Conservation (phyloP, 169 alveolate genomes). For the Plasmodium yoelii region DNA sequence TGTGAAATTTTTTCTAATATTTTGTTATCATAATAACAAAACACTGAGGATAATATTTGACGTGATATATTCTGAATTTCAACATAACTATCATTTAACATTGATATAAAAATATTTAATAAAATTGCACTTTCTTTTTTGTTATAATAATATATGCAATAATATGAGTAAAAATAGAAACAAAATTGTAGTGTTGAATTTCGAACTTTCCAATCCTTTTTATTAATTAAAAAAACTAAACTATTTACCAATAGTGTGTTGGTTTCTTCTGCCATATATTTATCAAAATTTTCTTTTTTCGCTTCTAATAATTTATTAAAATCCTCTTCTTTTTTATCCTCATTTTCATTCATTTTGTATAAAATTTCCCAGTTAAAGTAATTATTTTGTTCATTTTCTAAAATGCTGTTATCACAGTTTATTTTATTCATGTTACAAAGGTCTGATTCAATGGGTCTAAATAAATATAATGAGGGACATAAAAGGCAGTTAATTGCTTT, state of each 20-base stretch:
- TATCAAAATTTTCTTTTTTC: slow-evolving; percentile 6
- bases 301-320: background rate
- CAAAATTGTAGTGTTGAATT: slow-evolving; percentile 57
- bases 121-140: slow-evolving; percentile 46
- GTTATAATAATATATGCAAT: slow-evolving; percentile 40
- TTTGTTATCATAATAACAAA: slow-evolving; percentile 50
- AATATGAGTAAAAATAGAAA: slow-evolving; percentile 52
- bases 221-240: slow-evolving; percentile 19
- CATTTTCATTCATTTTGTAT: background rate
- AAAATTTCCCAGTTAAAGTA: too few relatives aligned
- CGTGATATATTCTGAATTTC: slow-evolving; percentile 73
- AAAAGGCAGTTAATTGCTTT: slow-evolving; percentile 61
- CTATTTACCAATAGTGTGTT: slow-evolving; percentile 21
- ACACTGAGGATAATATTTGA: slow-evolving; percentile 45
- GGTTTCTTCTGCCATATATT: slow-evolving; percentile 5
- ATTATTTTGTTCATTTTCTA: background rate
- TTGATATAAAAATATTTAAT: slow-evolving; percentile 62
- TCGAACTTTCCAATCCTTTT: slow-evolving; percentile 63
- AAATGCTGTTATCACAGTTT: background rate
- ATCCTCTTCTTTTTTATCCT: background rate
- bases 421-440: slow-evolving; percentile 10
- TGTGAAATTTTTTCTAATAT: slow-evolving; percentile 21
- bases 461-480: slow-evolving; percentile 69
- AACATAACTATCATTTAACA: slow-evolving; percentile 52
- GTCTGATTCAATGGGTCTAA: background rate